phyloP scores from a whole-genome alignment of 768 basidiomycete species.

The Hygrophorus pudorinus region DNA sequence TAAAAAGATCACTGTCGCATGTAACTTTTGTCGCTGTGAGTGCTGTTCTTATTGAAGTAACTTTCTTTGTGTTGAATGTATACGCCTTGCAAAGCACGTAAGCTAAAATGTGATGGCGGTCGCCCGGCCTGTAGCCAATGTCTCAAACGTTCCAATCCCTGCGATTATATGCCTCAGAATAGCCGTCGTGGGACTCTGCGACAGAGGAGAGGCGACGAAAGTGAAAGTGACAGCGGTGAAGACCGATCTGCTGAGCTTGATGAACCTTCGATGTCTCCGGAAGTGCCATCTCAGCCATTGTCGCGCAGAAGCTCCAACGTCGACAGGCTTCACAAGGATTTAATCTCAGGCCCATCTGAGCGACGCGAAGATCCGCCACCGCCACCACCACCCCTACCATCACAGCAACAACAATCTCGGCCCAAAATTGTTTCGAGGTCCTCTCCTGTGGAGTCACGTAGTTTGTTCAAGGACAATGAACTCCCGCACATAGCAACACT shows the following conservation, averaged over 20 bases:
- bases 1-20: slow-evolving; percentile 84
- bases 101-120: slow-evolving; percentile 83
- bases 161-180: slow-evolving; percentile 72
- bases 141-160: slow-evolving; percentile 64
- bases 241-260: slow-evolving; percentile 41
- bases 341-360: slow-evolving; percentile 30
- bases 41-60: slow-evolving; percentile 16
- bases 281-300: slow-evolving; percentile 35
- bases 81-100: slow-evolving; percentile 48
- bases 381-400: slow-evolving; percentile 18
- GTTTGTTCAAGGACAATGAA: slow-evolving; percentile 49
- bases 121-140: slow-evolving; percentile 79
- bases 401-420: slow-evolving; percentile 24
- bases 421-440: slow-evolving; percentile 17
- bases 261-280: slow-evolving; percentile 49
- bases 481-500: slow-evolving; percentile 67
- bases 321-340: slow-evolving; percentile 30
- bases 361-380: slow-evolving; percentile 28
- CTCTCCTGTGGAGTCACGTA: slow-evolving; percentile 24
- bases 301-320: slow-evolving; percentile 42
- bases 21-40: slow-evolving; percentile 87
- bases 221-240: slow-evolving; percentile 60
- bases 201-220: slow-evolving; percentile 54
- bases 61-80: slow-evolving; percentile 5
- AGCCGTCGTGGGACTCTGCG: slow-evolving; percentile 58